Evolutionary conservation across 192 early-diverging fungal species (phyloP).

Genomic region (Ramicandelaber brevisporus): DNA sequence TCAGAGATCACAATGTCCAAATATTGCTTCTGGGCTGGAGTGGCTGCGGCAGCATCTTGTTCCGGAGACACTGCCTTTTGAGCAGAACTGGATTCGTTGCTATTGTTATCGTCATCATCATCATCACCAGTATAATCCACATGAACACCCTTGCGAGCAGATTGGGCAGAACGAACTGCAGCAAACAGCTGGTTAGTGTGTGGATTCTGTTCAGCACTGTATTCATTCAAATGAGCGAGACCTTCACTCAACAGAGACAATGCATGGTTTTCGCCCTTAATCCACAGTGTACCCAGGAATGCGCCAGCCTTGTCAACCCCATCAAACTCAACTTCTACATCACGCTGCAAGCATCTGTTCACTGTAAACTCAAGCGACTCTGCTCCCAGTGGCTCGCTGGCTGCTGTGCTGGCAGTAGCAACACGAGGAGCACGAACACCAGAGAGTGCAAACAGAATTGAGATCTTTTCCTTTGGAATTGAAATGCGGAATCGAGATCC

Average conservation of each 20-base stretch:
- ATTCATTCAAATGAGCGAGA: conserved; percentile 58
- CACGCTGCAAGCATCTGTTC: conserved; percentile 53
- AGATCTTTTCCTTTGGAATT: conserved; percentile 63
- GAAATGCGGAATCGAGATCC: conserved; percentile 62
- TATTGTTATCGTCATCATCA: conserved; percentile 13
- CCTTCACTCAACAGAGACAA: conserved; percentile 51
- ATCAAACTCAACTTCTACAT: conserved; percentile 79
- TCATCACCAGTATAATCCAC: conserved; percentile 16
- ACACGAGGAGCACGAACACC: conserved; percentile 68
- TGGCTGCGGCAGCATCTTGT: conserved; percentile 18
- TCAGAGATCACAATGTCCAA: conserved; percentile 47
- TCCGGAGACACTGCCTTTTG: conserved; percentile 7
- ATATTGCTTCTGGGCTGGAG: conserved; percentile 34
- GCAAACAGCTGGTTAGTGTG: conserved; percentile 36
- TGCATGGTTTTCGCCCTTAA: conserved; percentile 41
- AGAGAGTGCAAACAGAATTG: conserved; percentile 60
- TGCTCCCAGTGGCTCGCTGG: conserved; percentile 60
- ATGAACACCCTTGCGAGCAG: conserved; percentile 45
- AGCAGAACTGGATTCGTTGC: conserved; percentile 1
- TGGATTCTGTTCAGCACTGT: conserved; percentile 61
- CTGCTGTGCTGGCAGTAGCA: conserved; percentile 35
- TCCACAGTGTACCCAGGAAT: conserved; percentile 73
- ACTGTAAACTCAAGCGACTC: conserved; percentile 53
- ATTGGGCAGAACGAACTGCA: conserved; percentile 57
- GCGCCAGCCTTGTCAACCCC: conserved; percentile 71